These are phyloP conservation scores for Lasiosphaeria hispida DNA, from an alignment of 495 filamentous ascomycete species.

Conservation along the genomic window DNA sequence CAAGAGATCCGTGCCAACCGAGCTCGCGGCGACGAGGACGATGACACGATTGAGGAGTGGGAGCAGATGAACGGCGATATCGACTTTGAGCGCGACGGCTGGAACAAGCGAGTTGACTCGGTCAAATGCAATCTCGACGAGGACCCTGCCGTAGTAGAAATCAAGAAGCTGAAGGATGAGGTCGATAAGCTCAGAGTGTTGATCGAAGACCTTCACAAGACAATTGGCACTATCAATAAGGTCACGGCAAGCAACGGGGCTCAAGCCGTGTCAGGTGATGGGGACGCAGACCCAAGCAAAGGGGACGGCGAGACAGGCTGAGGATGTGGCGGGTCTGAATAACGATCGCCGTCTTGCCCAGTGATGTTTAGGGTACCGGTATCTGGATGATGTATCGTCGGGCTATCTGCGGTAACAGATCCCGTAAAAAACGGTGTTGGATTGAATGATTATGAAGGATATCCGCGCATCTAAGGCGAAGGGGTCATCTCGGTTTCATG, in stretches of 20 bases:
- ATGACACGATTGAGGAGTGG: slow-evolving; percentile 88
- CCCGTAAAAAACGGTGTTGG: no score
- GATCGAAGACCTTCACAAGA: slow-evolving; percentile 23
- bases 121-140: slow-evolving; percentile 74
- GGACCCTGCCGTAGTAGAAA: slow-evolving; percentile 65
- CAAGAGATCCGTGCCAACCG: slow-evolving; percentile 67
- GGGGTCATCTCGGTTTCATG: no score
- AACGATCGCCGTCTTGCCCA: no score
- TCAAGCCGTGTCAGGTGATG: background rate
- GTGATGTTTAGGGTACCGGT: no score
- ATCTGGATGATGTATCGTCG: no score
- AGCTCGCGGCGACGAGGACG: slow-evolving; percentile 79
- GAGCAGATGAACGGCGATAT: slow-evolving; percentile 71
- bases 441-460: no score
- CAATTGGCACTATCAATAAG: background rate
- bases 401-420: no score
- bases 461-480: no score
- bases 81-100: slow-evolving; percentile 76
- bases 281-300: background rate
- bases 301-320: no score
- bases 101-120: slow-evolving; percentile 71
- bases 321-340: no score
- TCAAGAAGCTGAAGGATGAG: slow-evolving; percentile 66
- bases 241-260: background rate
- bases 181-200: slow-evolving; percentile 62